Conservation (phyloP, 2,329 filamentous ascomycete species). For the Sarocladium strictum region DNA sequence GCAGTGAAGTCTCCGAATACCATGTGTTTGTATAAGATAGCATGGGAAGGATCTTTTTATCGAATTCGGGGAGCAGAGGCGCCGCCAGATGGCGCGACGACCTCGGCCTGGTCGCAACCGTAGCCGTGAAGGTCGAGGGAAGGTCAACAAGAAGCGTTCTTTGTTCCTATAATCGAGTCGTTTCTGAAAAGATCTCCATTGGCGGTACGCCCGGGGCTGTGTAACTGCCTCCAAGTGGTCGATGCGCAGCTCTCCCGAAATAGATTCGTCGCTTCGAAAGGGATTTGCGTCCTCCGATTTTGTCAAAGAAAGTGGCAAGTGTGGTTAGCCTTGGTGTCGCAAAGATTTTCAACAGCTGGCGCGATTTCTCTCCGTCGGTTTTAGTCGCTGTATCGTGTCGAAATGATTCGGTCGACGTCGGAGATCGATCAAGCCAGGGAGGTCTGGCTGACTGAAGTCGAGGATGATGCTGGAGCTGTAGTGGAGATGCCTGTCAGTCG, state of each 20-base stretch:
- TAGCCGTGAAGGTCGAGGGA: neutral
- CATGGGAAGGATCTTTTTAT: neutral
- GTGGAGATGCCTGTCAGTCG: conserved; percentile 2
- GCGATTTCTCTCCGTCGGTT: too few species aligned
- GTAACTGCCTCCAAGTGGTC: neutral
- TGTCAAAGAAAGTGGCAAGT: neutral
- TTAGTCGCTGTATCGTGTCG: too few species aligned
- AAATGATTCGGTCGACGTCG: too few species aligned
- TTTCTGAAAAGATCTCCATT: neutral
- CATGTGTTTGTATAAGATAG: neutral
- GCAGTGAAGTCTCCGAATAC: neutral
- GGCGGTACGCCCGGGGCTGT: neutral
- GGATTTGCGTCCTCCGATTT: neutral
- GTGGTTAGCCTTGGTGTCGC: neutral
- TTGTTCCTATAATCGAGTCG: neutral
- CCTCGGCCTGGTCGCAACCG: neutral
- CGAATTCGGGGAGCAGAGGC: neutral
- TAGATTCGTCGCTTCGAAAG: neutral
- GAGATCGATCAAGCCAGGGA: too few species aligned
- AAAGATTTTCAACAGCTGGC: neutral
- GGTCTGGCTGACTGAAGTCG: too few species aligned
- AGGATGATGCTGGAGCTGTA: conserved; percentile 4
- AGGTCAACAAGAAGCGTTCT: neutral
- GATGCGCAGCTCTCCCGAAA: neutral
- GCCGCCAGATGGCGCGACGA: neutral